Evolutionary conservation across 129 eudicot genomes (phyloP).

Genomic region (Flaveria robusta): DNA sequence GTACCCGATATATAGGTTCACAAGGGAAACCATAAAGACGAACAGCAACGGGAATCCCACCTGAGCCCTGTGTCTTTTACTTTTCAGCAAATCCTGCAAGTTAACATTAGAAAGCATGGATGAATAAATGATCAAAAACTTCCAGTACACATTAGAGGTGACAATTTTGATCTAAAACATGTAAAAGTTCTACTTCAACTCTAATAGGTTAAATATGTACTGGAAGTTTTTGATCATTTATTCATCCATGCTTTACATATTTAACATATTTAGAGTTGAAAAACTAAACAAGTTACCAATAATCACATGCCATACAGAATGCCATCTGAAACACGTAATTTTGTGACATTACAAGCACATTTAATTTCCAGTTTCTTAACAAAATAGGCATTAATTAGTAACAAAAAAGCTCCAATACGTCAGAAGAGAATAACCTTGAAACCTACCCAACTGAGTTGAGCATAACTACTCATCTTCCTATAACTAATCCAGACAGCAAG

Average conservation of each 20-base stretch:
- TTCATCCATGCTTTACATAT: background rate
- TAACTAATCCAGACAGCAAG: conserved; percentile 11
- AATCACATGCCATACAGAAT: conserved; percentile 3
- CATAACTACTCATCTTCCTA: conserved; percentile 5
- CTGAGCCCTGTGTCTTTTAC: conserved; percentile 50
- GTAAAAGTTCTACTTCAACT: background rate
- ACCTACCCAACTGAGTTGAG: conserved; percentile 7
- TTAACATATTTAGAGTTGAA: too few relatives aligned
- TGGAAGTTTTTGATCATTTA: background rate
- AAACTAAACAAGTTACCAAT: conserved; percentile 6
- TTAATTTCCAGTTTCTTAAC: conserved; percentile 15
- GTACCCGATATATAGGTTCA: conserved; percentile 58
- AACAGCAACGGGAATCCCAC: conserved; percentile 68
- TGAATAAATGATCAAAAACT: background rate
- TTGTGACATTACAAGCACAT: conserved; percentile 5
- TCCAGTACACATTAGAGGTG: background rate
- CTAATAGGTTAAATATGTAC: background rate
- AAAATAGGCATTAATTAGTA: background rate
- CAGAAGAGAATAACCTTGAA: background rate
- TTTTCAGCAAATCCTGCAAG: conserved; percentile 56
- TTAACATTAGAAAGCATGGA: background rate
- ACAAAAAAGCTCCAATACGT: background rate
- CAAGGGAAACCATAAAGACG: conserved; percentile 73
- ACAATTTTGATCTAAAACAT: background rate
- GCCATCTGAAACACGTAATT: conserved; percentile 8